Evolutionary conservation across 2,329 filamentous ascomycete species (phyloP), one percentile per base, ranked within the genome.

Genomic region (Colletotrichum falcatum): DNA sequence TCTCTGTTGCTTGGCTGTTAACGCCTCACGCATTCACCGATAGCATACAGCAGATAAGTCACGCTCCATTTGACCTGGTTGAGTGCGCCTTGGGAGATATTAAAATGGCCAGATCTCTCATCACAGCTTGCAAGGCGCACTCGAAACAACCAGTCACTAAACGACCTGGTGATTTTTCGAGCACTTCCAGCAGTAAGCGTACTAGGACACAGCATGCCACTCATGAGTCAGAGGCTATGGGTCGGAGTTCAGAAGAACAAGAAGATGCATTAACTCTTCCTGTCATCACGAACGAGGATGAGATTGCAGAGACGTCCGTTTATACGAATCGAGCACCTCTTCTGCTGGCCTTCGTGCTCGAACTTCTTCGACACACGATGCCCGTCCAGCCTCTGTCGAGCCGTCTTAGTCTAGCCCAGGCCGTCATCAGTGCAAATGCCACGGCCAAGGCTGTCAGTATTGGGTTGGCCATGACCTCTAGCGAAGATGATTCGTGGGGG

Each of bases 371-470:
- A 55, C 90, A 92, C 77, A 97, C 93, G 0, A 95, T 95, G 91
- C 92, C 94, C 0, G 91, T 93, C 74, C 94, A 97, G 78, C 94
- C 94, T 3, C 85, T 91, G 3, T 96, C 93, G n/a, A 95, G 93
- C 77, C 86, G 93, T 56, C 82, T 97, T 26, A 97, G 94, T 77
- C 83, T 97, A 26, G 93, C 91, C 0, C 94, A 97, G 79, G 94
- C 93, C 0, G 90, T 96, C 1, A 92, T 97, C 20, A 95, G 93
- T 77, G 90, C 90, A 35, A 96, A 95, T 77, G 94, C 92, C 71
- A 88, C 90, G 73, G 89, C 88, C 44, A 95, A 95, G 80, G 94
- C 94, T 12, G 86, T 91, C 35, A 92, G 88, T 72, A 81, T 97
- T 37, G 94, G 94, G 0, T 83, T 97, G 26, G 88, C 85, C 61